Evolutionary conservation across 2,329 filamentous ascomycete genomes (phyloP), one percentile per base, ranked within the genome.

Genomic region (Hysterium pulicare): DNA sequence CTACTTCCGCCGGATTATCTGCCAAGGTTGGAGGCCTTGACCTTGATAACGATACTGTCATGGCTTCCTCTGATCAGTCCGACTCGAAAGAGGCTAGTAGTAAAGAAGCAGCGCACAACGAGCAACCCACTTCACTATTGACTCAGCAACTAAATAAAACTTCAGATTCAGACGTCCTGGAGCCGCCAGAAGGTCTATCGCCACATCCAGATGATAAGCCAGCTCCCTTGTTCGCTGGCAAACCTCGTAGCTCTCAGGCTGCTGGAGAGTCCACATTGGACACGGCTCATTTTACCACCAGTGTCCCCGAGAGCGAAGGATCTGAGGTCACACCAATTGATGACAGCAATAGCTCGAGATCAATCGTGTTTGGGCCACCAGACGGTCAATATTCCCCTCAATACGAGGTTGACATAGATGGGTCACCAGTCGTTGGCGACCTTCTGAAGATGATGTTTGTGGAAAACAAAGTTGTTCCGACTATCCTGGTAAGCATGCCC

Each of bases 381-480:
- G 61, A 64, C 28, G 55, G 47, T 21, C 54, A 58, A 33, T 51
- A 51, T 41, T 37, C 55, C 34, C 42, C 55, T 23, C 70, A 73
- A 19, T 77, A 81, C 44, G 80, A 83, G 49, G 70, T 75, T 13
- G 81, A 83, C 50, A 63, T 73, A 21, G 77, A 83, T 52, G 81
- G 81, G 5, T 76, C 78, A 23, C 87, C 90, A 2, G 90, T 98
- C 17, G 93, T 98, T 9, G 93, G 93, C 39, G 93, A 98, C 66
- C 87, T 85, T 57, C 74, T 98, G 46, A 98, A 98, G 72, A 90
- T 93, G 67, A 90, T 91, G 70, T 97, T 98, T 71, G 90, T 97
- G 19, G 86, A 96, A 66, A 83, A 97, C 67, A 82, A 83, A 51
- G 93, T 98, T 49, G 90, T 98, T 40, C 93, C 93, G 21, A 95